Evolutionary conservation across 2,329 filamentous ascomycete species (phyloP), one percentile per base, ranked within the genome.

Genomic region (Dothistroma septosporum): DNA sequence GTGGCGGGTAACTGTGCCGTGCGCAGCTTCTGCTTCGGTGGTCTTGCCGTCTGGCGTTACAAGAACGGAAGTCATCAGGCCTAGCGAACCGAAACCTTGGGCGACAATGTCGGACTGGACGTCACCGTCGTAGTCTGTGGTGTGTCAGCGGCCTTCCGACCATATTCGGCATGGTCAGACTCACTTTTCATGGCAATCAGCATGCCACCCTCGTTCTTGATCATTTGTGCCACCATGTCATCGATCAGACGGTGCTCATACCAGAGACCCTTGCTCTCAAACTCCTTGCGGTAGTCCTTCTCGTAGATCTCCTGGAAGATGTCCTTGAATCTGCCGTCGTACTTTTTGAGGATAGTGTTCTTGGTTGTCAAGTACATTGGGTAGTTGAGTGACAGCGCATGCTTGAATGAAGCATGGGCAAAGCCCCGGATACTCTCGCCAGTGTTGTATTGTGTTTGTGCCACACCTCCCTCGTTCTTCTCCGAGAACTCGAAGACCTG

Each of bases 351-450:
- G 72, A 99, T 99, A 70, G 94, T 99, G 85, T 97, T 97, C 89
- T 99, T 99, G 79, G 94, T 99, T 85, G 91, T 96, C 93, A 97
- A 95, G 83, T 97, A 99, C 73, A 99, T 83, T n/a, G 94, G 94
- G 68, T 96, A 82, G 66, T 82, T 82, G 85, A 96, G 94, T 77
- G 86, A 83, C 50, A 97, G 80, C 35, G 94, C 93, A 69, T 97
- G 86, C 87, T 97, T 96, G 87, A 99, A 97, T 69, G 88, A 92
- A 65, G 94, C 90, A 76, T 97, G 94, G 60, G 94, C 94, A 73
- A 99, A 99, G 64, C 94, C 94, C 58, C 83, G 81, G 77, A 99
- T 99, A 74, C 90, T 94, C 76, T 97, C 94, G 73, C 94, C 88
- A 28, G 94, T 97, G 85, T 99, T 99, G 85, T 97, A 99, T 83